These are phyloP conservation scores for Paecilomyces sp. DNA, from an alignment of 2,329 filamentous ascomycete genomes.

Conservation along the genomic window DNA sequence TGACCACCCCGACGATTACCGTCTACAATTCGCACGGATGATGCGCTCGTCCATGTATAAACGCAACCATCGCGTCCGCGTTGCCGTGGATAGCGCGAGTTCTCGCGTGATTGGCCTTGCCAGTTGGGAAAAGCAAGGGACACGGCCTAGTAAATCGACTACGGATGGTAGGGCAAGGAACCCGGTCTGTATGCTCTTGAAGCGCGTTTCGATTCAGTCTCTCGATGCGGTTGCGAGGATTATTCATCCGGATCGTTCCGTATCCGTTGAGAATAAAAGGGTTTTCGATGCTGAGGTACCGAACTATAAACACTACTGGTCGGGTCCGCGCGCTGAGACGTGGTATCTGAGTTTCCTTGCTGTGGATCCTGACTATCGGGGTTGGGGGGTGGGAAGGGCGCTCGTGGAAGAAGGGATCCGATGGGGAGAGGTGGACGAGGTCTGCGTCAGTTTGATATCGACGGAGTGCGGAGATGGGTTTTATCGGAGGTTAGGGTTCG, in stretches of 20 bases:
- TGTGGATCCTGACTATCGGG: slow-evolving; percentile 35
- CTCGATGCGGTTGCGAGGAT: not conserved
- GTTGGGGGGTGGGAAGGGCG: slow-evolving; percentile 26
- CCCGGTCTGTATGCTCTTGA: not conserved
- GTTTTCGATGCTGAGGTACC: slow-evolving; percentile 22
- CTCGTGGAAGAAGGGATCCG: slow-evolving; percentile 39
- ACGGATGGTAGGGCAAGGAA: not conserved
- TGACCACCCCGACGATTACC: slow-evolving; percentile 21
- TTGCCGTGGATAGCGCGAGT: not conserved
- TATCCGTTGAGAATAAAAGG: not conserved
- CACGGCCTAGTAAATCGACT: not conserved
- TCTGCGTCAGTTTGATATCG: slow-evolving; percentile 33
- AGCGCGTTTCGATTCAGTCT: not conserved
- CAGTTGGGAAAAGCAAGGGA: not conserved
- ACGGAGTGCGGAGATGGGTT: slow-evolving; percentile 35
- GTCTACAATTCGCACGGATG: slow-evolving; percentile 12
- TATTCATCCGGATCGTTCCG: not conserved
- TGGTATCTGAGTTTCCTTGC: slow-evolving; percentile 34
- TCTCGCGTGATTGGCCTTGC: not conserved
- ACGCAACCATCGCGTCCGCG: not conserved
- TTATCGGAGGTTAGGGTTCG: slow-evolving; percentile 31
- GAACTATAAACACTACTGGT: slow-evolving; percentile 22
- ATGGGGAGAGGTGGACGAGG: slow-evolving; percentile 25
- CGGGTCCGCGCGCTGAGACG: slow-evolving; percentile 20
- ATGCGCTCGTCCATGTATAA: not conserved